Evolutionary conservation across 2,329 filamentous ascomycete species (phyloP).

Genomic region (Paecilomyces sp.): DNA sequence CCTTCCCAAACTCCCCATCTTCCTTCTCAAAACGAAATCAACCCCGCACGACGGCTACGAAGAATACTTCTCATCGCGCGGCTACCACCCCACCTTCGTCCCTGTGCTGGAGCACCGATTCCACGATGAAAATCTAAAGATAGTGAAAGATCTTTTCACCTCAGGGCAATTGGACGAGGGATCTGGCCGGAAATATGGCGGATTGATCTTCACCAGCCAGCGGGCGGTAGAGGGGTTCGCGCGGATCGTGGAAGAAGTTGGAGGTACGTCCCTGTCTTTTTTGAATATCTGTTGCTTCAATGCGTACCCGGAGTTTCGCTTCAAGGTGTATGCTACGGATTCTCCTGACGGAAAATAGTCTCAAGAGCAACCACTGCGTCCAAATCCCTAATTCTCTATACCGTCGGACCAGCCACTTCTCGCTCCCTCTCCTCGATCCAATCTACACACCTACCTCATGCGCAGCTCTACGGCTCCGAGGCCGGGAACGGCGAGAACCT

Average conservation of each 20-base stretch:
- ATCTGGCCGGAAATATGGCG: slow-evolving; percentile 29
- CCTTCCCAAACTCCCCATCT: slow-evolving; percentile 23
- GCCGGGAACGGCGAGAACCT: slow-evolving; percentile 80
- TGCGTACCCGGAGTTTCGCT: neutral
- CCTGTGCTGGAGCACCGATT: slow-evolving; percentile 41
- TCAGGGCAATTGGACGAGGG: slow-evolving; percentile 19
- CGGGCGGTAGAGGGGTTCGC: slow-evolving; percentile 41
- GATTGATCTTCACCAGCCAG: slow-evolving; percentile 44
- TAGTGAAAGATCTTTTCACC: slow-evolving; percentile 28
- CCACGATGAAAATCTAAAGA: slow-evolving; percentile 26
- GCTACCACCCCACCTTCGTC: slow-evolving; percentile 34
- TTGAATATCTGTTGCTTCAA: neutral
- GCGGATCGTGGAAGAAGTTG: slow-evolving; percentile 23
- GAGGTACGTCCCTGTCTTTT: slow-evolving; percentile 14
- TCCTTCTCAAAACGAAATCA: slow-evolving; percentile 43
- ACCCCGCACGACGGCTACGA: slow-evolving; percentile 38
- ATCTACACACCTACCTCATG: slow-evolving; percentile 38
- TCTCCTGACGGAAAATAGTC: neutral
- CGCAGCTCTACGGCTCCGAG: slow-evolving; percentile 65
- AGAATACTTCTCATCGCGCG: slow-evolving; percentile 33
- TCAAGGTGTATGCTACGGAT: neutral
- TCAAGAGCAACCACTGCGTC: slow-evolving; percentile 13
- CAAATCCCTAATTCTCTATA: slow-evolving; percentile 31
- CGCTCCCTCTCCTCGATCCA: slow-evolving; percentile 57
- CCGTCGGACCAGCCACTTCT: slow-evolving; percentile 46